phyloP scores from a whole-genome alignment of 192 early-diverging fungal genomes.

The Gryganskiella cystojenkinii region DNA sequence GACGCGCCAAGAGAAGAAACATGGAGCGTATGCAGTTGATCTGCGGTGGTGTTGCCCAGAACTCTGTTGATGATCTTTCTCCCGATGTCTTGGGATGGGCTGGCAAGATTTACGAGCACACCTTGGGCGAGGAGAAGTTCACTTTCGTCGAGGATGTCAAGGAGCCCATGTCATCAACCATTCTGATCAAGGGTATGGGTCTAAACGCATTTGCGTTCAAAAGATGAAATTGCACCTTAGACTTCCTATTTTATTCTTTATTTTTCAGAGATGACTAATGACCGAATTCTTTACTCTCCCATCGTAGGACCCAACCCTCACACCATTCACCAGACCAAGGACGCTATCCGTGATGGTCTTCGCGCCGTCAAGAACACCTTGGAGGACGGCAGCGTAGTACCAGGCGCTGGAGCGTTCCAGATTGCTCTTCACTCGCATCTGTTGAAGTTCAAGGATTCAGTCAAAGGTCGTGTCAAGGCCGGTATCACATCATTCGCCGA shows the following conservation, averaged over 20 bases:
- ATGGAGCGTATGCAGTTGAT: constrained; percentile 98
- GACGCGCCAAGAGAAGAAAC: constrained; percentile 98
- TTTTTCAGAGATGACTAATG: neutral
- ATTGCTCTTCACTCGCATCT: constrained; percentile 88
- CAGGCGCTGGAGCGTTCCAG: constrained; percentile 97
- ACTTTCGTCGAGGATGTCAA: constrained; percentile 98
- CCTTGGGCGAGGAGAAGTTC: constrained; percentile 98
- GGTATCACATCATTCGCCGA: constrained; percentile 98
- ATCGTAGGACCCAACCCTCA: constrained; percentile 86
- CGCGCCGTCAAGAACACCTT: constrained; percentile 98
- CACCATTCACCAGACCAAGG: constrained; percentile 94
- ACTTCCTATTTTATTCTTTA: neutral
- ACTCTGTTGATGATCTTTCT: constrained; percentile 97
- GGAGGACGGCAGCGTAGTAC: constrained; percentile 90
- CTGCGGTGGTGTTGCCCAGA: constrained; percentile 95
- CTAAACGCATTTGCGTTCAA: neutral
- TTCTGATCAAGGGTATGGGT: constrained; percentile 91
- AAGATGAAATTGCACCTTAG: neutral
- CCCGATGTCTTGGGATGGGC: constrained; percentile 89
- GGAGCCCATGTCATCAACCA: constrained; percentile 89
- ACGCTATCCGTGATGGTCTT: constrained; percentile 97
- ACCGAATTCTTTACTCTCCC: neutral
- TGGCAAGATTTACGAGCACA: constrained; percentile 95
- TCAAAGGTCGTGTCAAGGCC: constrained; percentile 95
- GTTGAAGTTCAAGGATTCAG: constrained; percentile 85